Conservation (phyloP, 305 asterid genomes). For the Solanum hybrid region DNA sequence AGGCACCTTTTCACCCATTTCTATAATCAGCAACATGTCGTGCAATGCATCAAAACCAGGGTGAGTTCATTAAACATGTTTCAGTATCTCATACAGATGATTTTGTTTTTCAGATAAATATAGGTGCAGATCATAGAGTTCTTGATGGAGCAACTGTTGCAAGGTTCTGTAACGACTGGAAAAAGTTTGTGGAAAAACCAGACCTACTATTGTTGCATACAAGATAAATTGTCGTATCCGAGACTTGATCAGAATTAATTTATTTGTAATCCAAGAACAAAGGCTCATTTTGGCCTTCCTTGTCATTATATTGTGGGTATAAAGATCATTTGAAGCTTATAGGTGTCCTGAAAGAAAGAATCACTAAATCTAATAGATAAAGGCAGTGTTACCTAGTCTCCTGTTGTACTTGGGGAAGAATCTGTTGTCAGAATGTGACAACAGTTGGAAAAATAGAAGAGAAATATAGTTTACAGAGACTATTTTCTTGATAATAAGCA, state of each 20-base stretch:
- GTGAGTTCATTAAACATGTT: neutral
- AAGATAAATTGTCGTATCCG: constrained; percentile 28
- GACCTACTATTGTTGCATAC: constrained; percentile 72
- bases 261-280: neutral
- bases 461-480: neutral
- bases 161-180: constrained; percentile 84
- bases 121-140: constrained; percentile 86
- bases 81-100: neutral
- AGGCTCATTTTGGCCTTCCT: neutral
- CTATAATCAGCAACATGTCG: neutral
- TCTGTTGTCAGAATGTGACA: neutral
- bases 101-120: constrained; percentile 45
- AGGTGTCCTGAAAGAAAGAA: neutral
- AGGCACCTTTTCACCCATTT: neutral
- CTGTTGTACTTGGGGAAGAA: neutral
- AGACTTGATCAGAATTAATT: neutral
- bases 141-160: constrained; percentile 93
- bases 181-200: constrained; percentile 67
- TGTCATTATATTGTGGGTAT: neutral
- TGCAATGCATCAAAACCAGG: neutral
- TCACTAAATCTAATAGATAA: neutral
- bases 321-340: neutral
- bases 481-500: neutral
- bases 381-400: neutral
- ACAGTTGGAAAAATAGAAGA: neutral